Evolutionary conservation across 108 stramenopile species (phyloP), one percentile per base, ranked within the genome.

Genomic region (Tribonema minus): DNA sequence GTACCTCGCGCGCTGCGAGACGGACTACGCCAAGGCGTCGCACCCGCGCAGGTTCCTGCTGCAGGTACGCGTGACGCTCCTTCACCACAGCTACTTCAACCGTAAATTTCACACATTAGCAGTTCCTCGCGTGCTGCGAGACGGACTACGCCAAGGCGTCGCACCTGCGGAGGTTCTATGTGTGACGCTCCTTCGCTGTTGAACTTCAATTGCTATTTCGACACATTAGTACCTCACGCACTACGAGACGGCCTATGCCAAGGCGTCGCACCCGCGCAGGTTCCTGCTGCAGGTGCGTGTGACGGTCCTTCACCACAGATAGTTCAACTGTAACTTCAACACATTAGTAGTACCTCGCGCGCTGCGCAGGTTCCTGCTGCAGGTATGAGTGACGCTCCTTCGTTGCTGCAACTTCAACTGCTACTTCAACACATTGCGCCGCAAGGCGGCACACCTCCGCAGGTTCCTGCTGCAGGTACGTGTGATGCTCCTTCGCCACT

Each of bases 201-300:
- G n/a, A n/a, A n/a, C n/a, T n/a, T n/a, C n/a, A n/a, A n/a, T n/a
- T n/a, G n/a, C n/a, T n/a, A n/a, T n/a, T n/a, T n/a, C n/a, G n/a
- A n/a, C n/a, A n/a, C n/a, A 32, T 31, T 34, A 74, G 30, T 78
- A 73, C 73, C 26, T 78, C 2, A 65, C 66, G 23, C 72, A 29
- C 27, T 78, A 72, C 72, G 68, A 68, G n/a, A 71, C 76, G 64
- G 71, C 73, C 33, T 73, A 72, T n/a, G 73, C 74, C 15, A 64
- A 31, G 32, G 32, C 64, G n/a, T 72, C 71, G n/a, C 68, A 68
- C 41, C 72, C 72, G 31, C 63, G 63, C 39, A 61, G 72, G 7
- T 74, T 74, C 46, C 64, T 39, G 39, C n/a, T n/a, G n/a, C n/a
- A n/a, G n/a, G n/a, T n/a, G n/a, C n/a, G n/a, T n/a, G n/a, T n/a